phyloP scores from a whole-genome alignment of 139 green algal species.

The Tetraselmis striata region DNA sequence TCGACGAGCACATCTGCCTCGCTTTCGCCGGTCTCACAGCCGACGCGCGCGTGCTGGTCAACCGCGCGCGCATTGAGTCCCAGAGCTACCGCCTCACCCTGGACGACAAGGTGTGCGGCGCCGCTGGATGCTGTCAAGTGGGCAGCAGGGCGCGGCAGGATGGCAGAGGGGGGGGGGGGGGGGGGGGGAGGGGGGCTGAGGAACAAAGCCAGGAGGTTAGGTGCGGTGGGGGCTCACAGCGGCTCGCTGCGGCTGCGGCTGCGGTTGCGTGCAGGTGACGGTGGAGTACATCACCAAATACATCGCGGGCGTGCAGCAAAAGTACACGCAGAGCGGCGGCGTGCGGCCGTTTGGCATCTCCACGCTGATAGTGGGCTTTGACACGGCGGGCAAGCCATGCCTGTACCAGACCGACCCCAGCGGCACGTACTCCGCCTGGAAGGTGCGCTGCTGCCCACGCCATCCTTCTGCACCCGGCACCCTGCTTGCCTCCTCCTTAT shows the following conservation, averaged over 20 bases:
- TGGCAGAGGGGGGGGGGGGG: too few relatives aligned
- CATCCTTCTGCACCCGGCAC: too few relatives aligned
- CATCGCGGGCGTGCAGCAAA: slow-evolving; percentile 87
- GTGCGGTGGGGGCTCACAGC: too few relatives aligned
- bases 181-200: too few relatives aligned
- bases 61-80: slow-evolving; percentile 83
- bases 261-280: slow-evolving; percentile 48
- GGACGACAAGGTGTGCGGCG: not conserved
- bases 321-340: slow-evolving; percentile 95
- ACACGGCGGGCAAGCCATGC: slow-evolving; percentile 51
- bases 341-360: slow-evolving; percentile 97
- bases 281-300: slow-evolving; percentile 91
- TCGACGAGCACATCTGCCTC: slow-evolving; percentile 96
- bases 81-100: slow-evolving; percentile 58
- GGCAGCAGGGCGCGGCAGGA: too few relatives aligned
- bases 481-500: too few relatives aligned
- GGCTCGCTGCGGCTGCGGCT: too few relatives aligned
- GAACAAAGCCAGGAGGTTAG: too few relatives aligned
- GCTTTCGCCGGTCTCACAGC: slow-evolving; percentile 94
- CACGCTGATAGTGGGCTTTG: slow-evolving; percentile 92
- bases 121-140: too few relatives aligned
- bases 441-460: too few relatives aligned
- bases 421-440: slow-evolving; percentile 94
- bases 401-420: slow-evolving; percentile 97
- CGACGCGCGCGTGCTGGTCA: slow-evolving; percentile 92